Conservation (phyloP, 257 asterid genomes). For the Penstemon barbatus region DNA sequence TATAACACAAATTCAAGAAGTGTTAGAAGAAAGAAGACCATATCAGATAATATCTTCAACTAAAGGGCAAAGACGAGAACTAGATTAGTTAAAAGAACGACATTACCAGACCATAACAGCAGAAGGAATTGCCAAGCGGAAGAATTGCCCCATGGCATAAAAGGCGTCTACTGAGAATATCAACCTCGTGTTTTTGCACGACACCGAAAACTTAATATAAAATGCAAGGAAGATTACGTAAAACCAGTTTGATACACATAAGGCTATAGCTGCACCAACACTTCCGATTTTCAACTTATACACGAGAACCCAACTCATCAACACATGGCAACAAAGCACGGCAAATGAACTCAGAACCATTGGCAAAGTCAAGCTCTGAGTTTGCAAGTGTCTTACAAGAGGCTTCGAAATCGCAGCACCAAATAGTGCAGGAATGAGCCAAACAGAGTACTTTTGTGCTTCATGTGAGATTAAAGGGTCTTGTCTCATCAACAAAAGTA, state of each 20-base stretch:
- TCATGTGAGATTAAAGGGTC: constrained; percentile 48
- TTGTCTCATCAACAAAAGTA: constrained; percentile 48
- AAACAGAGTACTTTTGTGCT: constrained; percentile 41
- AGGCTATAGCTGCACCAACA: constrained; percentile 54
- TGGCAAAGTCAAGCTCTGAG: constrained; percentile 58
- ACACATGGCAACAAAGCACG: constrained; percentile 55
- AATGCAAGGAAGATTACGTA: constrained; percentile 47
- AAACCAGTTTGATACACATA: constrained; percentile 54
- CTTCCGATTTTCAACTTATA: constrained; percentile 40
- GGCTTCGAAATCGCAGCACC: constrained; percentile 56
- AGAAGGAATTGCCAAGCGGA: constrained; percentile 57
- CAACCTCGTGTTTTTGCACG: constrained; percentile 44
- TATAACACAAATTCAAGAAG: constrained; percentile 5
- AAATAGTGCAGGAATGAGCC: constrained; percentile 53
- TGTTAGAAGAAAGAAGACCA: background rate
- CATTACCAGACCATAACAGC: constrained; percentile 71
- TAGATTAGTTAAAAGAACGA: background rate
- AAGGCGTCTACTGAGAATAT: constrained; percentile 45
- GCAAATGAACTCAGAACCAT: constrained; percentile 43
- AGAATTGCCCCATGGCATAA: constrained; percentile 43
- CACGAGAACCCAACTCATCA: constrained; percentile 48
- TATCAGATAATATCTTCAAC: too few species aligned
- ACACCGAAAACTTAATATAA: constrained; percentile 40
- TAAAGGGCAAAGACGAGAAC: too few species aligned
- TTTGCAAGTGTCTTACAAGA: constrained; percentile 53